These are phyloP conservation scores for Vitis rupestris DNA, from an alignment of 164 flowering plant genomes.

Conservation along the genomic window DNA sequence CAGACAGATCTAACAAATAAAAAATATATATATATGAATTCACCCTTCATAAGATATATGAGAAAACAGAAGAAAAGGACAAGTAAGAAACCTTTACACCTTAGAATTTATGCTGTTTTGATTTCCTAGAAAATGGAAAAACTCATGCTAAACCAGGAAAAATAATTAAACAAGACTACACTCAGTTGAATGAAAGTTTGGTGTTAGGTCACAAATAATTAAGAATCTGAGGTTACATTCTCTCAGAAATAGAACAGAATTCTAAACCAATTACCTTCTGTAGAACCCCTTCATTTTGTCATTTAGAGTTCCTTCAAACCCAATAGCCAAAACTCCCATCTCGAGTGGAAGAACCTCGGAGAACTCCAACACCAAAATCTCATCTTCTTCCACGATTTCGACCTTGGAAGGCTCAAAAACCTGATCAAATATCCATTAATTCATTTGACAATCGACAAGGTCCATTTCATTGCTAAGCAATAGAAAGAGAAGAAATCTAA, in stretches of 20 bases:
- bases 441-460: not conserved
- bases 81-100: no score
- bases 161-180: no score
- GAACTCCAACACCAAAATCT: constrained; percentile 48
- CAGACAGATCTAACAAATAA: not conserved
- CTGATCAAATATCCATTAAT: constrained; percentile 15
- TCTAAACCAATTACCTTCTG: constrained; percentile 50
- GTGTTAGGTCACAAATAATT: no score
- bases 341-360: constrained; percentile 42
- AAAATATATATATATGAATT: not conserved
- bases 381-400: constrained; percentile 32
- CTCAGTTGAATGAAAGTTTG: no score
- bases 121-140: no score
- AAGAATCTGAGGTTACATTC: not conserved
- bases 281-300: constrained; percentile 95
- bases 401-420: constrained; percentile 25
- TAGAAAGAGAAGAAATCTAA: no score
- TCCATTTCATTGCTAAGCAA: not conserved
- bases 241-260: not conserved
- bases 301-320: constrained; percentile 69
- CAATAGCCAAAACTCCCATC: constrained; percentile 40
- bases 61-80: not conserved
- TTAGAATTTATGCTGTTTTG: no score
- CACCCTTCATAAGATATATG: no score
- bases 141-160: no score